Percentiles rank a stretch among this genome's conserved stretches.
Evolutionary conservation across 345 rosid genomes (phyloP).

Genomic region (Streptanthus diversifolius): DNA sequence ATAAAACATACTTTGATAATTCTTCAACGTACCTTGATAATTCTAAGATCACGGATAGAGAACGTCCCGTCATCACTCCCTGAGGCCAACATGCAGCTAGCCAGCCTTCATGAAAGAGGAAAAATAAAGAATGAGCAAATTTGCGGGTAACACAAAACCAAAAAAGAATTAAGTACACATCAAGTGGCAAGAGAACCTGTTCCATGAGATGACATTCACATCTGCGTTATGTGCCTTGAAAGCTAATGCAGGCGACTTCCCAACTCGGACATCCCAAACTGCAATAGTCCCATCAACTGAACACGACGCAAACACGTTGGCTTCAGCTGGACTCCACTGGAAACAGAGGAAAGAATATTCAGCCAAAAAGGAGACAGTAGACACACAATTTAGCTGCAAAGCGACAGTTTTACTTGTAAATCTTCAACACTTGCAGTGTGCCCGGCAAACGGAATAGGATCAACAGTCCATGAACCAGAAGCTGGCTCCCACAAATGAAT

Average conservation of each 20-base stretch:
- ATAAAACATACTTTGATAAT: not conserved
- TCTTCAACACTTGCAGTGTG: slow-evolving; percentile 94
- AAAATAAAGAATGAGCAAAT: not conserved
- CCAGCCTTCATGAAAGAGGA: slow-evolving; percentile 48
- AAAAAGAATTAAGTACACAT: not conserved
- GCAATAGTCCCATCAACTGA: slow-evolving; percentile 84
- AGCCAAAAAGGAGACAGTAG: not conserved
- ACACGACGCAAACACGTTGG: slow-evolving; percentile 72
- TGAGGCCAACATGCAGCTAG: slow-evolving; percentile 90
- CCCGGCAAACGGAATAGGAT: slow-evolving; percentile 61
- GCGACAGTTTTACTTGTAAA: slow-evolving; percentile 50
- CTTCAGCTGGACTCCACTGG: slow-evolving; percentile 98
- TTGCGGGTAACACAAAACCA: slow-evolving; percentile 13
- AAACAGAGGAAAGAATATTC: slow-evolving; percentile 23
- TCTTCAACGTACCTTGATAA: slow-evolving; percentile 44
- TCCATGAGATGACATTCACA: slow-evolving; percentile 97
- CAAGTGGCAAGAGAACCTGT: slow-evolving; percentile 49
- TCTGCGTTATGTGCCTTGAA: slow-evolving; percentile 90
- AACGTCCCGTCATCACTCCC: slow-evolving; percentile 96
- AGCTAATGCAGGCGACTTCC: slow-evolving; percentile 59
- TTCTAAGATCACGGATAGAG: slow-evolving; percentile 86
- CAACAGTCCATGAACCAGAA: slow-evolving; percentile 73
- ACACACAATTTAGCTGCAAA: not conserved
- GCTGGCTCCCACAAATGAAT: slow-evolving; percentile 92
- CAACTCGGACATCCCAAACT: slow-evolving; percentile 77